These are phyloP conservation scores for Stenocarpella maydis DNA, from an alignment of 2,329 filamentous ascomycete genomes.

Conservation along the genomic window DNA sequence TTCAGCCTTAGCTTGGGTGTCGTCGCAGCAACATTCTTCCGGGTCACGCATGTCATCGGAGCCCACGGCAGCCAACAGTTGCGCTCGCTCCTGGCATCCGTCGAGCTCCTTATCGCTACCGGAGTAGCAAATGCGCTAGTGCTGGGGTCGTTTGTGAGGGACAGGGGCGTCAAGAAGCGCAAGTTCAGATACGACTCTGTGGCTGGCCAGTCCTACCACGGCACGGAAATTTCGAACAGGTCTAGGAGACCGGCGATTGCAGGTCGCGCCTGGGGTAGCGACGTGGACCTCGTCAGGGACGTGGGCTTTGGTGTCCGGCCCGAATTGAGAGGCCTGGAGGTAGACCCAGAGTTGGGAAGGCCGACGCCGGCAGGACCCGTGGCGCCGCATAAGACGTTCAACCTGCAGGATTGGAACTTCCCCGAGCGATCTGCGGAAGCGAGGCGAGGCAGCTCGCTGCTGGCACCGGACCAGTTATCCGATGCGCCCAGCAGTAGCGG, in stretches of 20 bases:
- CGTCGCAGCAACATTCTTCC: conserved; percentile 80
- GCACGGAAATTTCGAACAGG: conserved; percentile 68
- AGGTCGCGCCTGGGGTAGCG: conserved; percentile 81
- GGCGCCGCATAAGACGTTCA: conserved; percentile 25
- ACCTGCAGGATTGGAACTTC: conserved; percentile 58
- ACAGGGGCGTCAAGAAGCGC: conserved; percentile 87
- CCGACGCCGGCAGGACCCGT: conserved; percentile 48
- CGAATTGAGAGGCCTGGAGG: conserved; percentile 54
- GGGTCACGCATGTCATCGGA: conserved; percentile 79
- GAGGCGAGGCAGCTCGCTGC: not conserved
- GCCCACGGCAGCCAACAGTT: conserved; percentile 80
- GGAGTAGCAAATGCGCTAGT: conserved; percentile 88
- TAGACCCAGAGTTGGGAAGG: conserved; percentile 39
- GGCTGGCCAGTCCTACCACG: conserved; percentile 41
- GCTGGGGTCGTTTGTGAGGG: conserved; percentile 89
- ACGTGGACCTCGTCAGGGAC: conserved; percentile 86
- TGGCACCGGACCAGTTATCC: conserved; percentile 45
- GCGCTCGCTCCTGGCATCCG: conserved; percentile 86
- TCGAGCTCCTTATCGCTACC: conserved; percentile 90
- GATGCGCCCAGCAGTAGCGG: conserved; percentile 50
- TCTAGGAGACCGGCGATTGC: conserved; percentile 57
- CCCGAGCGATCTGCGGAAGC: conserved; percentile 49
- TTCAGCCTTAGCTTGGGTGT: conserved; percentile 87
- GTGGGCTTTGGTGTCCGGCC: conserved; percentile 74
- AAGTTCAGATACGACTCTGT: conserved; percentile 76